phyloP scores from a whole-genome alignment of 169 alveolate genomes.

The Cryptosporidium ubiquitum region DNA sequence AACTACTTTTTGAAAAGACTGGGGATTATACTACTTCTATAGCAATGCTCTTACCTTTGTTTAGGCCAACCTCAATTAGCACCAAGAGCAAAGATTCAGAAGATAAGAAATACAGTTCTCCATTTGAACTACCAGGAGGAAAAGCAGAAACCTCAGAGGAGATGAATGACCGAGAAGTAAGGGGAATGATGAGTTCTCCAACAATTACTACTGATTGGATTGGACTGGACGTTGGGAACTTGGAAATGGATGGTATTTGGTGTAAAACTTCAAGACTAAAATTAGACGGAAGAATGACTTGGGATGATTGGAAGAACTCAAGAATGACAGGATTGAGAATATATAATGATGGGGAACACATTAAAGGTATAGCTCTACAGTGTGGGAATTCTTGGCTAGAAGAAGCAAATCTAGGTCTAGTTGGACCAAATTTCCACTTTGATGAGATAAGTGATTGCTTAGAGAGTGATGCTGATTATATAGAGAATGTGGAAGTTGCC shows the following conservation, averaged over 20 bases:
- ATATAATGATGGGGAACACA: constrained; percentile 60
- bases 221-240: constrained; percentile 43
- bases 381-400: constrained; percentile 71
- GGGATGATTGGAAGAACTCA: constrained; percentile 74
- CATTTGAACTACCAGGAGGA: constrained; percentile 45
- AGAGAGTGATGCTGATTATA: constrained; percentile 72
- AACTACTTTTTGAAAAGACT: constrained; percentile 64
- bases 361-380: constrained; percentile 57
- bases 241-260: constrained; percentile 72
- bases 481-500: constrained; percentile 62
- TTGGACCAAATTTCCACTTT: constrained; percentile 36
- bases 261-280: constrained; percentile 70
- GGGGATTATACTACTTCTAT: constrained; percentile 68
- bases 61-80: constrained; percentile 1
- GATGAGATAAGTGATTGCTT: constrained; percentile 34
- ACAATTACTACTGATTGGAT: constrained; percentile 69
- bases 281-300: constrained; percentile 61
- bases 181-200: constrained; percentile 37
- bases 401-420: constrained; percentile 60
- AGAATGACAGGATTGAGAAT: constrained; percentile 55
- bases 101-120: constrained; percentile 12
- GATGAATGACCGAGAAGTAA: constrained; percentile 12
- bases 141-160: constrained; percentile 16
- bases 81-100: neutral
- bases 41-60: constrained; percentile 60